Evolutionary conservation across 2,329 filamentous ascomycete species (phyloP), one percentile per base, ranked within the genome.

Genomic region (Colletotrichum orbiculare): DNA sequence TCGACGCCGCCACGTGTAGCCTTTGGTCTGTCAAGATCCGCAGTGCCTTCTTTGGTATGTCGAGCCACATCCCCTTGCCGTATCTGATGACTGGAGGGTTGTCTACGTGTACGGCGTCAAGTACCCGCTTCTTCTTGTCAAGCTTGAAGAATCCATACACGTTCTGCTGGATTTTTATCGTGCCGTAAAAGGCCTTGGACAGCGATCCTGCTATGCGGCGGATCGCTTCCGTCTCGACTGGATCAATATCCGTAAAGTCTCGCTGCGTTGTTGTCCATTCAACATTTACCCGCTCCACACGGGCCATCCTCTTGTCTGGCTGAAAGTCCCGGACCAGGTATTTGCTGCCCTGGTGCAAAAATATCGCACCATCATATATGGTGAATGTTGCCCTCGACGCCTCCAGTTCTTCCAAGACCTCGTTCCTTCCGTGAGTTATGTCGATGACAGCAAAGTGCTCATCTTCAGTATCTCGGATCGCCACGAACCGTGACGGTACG

Each of bases 81-180:
- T 90, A 86, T 4, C 94, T 87, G 54, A 96, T 87, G 55, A 98
- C 93, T 0, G 96, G 94, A 3, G 95, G 94, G 70, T 97, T 97
- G 75, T 97, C 93, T 25, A 98, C 94, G 65, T 95, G 88, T 0
- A 98, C 91, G 2, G 95, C 95, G 75, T 99, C 96, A 12, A 98
- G 86, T 62, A 98, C 92, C 2, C 93, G 89, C 2, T 91, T 87
- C 70, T 89, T 90, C 73, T 90, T 91, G 77, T 98, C 94, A n/a
- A 97, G 82, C 75, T 98, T 98, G 85, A 97, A 98, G 81, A 96
- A 99, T 2, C 96, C 96, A 75, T 96, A 98, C 2, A 99, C 94
- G 37, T 92, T 90, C 69, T 95, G 91, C 68, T 91, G 88, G 72
- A 98, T 94, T 71, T 91, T 90, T 74, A 99, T 95, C 0, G 87